phyloP scores from a whole-genome alignment of 2,329 filamentous ascomycete species.

The Fusarium pininemorale region DNA sequence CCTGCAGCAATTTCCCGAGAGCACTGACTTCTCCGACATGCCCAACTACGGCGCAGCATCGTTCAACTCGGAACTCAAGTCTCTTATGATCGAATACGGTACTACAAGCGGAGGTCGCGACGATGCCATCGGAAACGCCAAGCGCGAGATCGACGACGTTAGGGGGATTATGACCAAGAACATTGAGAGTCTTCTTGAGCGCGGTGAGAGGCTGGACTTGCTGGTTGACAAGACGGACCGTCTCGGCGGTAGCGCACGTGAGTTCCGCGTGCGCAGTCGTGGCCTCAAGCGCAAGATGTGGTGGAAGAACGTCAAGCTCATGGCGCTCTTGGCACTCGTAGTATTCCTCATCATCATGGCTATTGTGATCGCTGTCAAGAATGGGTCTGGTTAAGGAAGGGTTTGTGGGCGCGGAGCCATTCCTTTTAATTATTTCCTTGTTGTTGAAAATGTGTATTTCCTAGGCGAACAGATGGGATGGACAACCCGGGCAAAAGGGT shows the following conservation, averaged over 20 bases:
- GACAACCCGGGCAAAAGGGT: slow-evolving; percentile 33
- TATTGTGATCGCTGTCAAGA: slow-evolving; percentile 65
- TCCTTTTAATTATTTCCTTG: slow-evolving; percentile 30
- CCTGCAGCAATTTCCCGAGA: slow-evolving; percentile 71
- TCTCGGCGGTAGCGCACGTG: slow-evolving; percentile 84
- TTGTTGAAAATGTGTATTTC: slow-evolving; percentile 32
- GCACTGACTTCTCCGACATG: slow-evolving; percentile 77
- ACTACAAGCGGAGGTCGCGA: slow-evolving; percentile 77
- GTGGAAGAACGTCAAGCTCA: slow-evolving; percentile 99
- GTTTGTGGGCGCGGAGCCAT: slow-evolving; percentile 10
- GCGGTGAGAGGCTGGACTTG: slow-evolving; percentile 91
- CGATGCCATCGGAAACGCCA: slow-evolving; percentile 85
- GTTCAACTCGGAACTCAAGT: slow-evolving; percentile 83
- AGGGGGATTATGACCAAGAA: slow-evolving; percentile 95
- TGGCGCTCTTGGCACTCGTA: slow-evolving; percentile 80
- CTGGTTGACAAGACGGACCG: slow-evolving; percentile 97
- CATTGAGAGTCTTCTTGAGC: slow-evolving; percentile 87
- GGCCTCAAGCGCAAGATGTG: slow-evolving; percentile 94
- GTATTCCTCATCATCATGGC: slow-evolving; percentile 66
- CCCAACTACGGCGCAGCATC: slow-evolving; percentile 90
- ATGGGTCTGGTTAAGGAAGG: slow-evolving; percentile 35
- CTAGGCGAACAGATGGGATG: slow-evolving; percentile 37
- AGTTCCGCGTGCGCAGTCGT: slow-evolving; percentile 88
- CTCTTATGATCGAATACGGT: slow-evolving; percentile 84
- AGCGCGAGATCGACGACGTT: slow-evolving; percentile 91